Evolutionary conservation across 768 basidiomycete species (phyloP), one percentile per base, ranked within the genome.

Genomic region (Lepiota brunneoincarnata): DNA sequence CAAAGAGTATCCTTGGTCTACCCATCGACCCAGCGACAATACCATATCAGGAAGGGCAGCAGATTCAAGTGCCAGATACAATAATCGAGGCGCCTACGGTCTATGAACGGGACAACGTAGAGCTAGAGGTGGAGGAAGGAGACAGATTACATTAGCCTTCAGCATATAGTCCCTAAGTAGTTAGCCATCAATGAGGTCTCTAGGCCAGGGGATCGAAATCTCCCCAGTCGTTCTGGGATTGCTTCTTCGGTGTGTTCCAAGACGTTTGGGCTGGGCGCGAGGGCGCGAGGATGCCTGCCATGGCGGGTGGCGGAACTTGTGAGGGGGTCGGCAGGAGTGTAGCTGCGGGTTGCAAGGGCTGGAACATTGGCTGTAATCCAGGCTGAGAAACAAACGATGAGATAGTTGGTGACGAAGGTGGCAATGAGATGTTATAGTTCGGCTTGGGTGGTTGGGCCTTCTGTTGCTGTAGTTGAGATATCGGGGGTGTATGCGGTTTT

Each of bases 161-260:
- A 34, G 31, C 10, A 3, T 31, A 17, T 23, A 24, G 20, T 24
- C 10, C 11, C 26, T 28, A 6, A 31, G 31, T 10, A 4, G 7
- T 31, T 31, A 10, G 4, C 10, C 41, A 35, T 41, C 23, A n/a
- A 36, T 42, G 37, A 6, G 14, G 31, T 17, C 46, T 20, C 54
- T 69, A 87, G 47, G 80, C 76, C 41, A 90, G 70, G 11, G 91
- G 91, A 72, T 93, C 91, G 64, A 93, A 93, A 65, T 89, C 91
- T 20, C 82, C 82, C 87, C 87, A 91, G 55, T 84, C 84, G 58
- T 84, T 78, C 60, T 86, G 87, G 28, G 82, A 77, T 12, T 77
- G 60, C 43, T 74, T 77, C 58, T 82, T 83, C 14, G 74, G 49
- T 17, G 61, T 56, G 46, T 56, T 60, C 63, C 81, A 78, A 10